Evolutionary conservation across 306 rosid genomes (phyloP).

Genomic region (Crotalaria pallida): DNA sequence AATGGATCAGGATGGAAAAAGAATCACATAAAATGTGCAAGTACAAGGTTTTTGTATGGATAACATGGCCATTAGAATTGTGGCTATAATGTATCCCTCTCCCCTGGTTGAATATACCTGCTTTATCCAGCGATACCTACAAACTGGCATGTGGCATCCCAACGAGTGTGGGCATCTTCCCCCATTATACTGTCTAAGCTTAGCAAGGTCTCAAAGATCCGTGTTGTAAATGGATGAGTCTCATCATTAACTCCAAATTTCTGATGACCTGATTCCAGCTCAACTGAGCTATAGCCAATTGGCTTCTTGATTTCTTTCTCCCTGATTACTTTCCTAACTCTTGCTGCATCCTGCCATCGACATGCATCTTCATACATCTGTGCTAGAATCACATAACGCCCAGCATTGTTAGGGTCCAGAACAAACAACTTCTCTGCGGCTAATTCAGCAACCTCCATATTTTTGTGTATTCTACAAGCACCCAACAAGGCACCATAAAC

Average conservation of each 20-base stretch:
- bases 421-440: conserved; percentile 59
- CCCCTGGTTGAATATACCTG: background rate
- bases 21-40: background rate
- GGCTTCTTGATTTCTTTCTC: conserved; percentile 69
- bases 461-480: conserved; percentile 66
- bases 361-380: conserved; percentile 71
- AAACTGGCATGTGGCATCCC: conserved; percentile 3
- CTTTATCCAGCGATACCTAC: background rate
- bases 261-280: conserved; percentile 46
- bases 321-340: conserved; percentile 54
- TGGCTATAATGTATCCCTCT: background rate
- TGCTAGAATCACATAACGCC: conserved; percentile 61
- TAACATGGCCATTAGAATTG: background rate
- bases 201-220: conserved; percentile 46
- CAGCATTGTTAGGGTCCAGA: conserved; percentile 56
- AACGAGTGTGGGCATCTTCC: conserved; percentile 17
- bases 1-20: background rate
- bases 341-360: conserved; percentile 66
- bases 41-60: background rate
- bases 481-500: conserved; percentile 79
- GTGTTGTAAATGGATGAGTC: conserved; percentile 37
- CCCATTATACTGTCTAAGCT: conserved; percentile 43
- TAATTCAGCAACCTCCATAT: conserved; percentile 58
- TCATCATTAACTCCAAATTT: conserved; percentile 63
- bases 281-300: conserved; percentile 62